Conservation (phyloP, 495 filamentous ascomycete species). For the Letharia columbiana region DNA sequence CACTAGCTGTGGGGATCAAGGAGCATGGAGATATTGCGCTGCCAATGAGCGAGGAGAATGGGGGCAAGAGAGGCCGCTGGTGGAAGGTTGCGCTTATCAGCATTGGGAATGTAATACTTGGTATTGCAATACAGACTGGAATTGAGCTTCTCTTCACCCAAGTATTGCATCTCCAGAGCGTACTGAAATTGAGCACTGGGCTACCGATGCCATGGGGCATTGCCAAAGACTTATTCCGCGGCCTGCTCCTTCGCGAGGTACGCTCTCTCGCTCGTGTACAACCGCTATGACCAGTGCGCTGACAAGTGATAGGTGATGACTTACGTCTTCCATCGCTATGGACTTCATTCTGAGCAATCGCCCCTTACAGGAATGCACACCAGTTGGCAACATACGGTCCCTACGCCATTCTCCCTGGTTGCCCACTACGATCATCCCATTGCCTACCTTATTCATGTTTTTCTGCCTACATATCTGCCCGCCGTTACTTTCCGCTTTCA, state of each 20-base stretch:
- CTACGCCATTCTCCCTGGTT: conserved; percentile 55
- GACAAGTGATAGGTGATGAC: conserved; percentile 35
- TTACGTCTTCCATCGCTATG: conserved; percentile 66
- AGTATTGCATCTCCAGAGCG: conserved; percentile 43
- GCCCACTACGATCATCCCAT: conserved; percentile 76
- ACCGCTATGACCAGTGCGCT: background rate
- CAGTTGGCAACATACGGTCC: conserved; percentile 55
- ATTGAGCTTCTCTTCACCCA: conserved; percentile 49
- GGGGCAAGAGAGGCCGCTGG: conserved; percentile 34
- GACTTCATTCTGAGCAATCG: conserved; percentile 48
- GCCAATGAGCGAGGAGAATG: conserved; percentile 48
- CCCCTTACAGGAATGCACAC: conserved; percentile 42
- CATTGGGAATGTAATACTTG: conserved; percentile 50
- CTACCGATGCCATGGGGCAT: conserved; percentile 57
- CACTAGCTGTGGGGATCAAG: conserved; percentile 58
- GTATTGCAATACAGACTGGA: conserved; percentile 45
- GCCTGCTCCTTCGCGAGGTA: conserved; percentile 49
- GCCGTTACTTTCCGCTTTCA: conserved; percentile 59
- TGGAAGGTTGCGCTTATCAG: conserved; percentile 49
- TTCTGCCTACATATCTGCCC: conserved; percentile 67
- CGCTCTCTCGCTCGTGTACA: conserved; percentile 16
- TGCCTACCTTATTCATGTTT: conserved; percentile 58
- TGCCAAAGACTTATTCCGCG: conserved; percentile 42
- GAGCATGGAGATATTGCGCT: conserved; percentile 55
- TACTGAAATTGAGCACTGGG: conserved; percentile 48